These are phyloP conservation scores for Talaromyces sp. DNA, from an alignment of 2,329 filamentous ascomycete species.

Conservation along the genomic window DNA sequence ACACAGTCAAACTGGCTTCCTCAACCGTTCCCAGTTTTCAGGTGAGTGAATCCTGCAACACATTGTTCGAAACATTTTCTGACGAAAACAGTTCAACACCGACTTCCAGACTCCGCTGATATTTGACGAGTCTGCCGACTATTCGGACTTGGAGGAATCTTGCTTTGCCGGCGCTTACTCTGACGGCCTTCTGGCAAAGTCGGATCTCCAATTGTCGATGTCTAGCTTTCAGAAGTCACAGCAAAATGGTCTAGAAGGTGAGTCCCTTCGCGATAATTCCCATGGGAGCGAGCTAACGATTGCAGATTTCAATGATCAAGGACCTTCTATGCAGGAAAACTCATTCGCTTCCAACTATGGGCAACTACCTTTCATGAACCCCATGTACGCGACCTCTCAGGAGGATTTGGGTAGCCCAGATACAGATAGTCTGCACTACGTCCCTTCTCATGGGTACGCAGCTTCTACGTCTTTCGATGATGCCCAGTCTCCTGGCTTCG, in stretches of 20 bases:
- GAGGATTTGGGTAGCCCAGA: slow-evolving; percentile 43
- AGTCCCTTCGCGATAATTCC: slow-evolving; percentile 42
- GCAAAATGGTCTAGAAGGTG: slow-evolving; percentile 77
- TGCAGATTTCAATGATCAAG: slow-evolving; percentile 30
- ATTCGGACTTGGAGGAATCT: slow-evolving; percentile 47
- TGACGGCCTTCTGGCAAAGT: slow-evolving; percentile 55
- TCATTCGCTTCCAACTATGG: slow-evolving; percentile 41
- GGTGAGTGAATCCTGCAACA: slow-evolving; percentile 36
- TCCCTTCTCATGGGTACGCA: slow-evolving; percentile 39
- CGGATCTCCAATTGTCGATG: slow-evolving; percentile 70
- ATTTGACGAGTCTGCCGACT: slow-evolving; percentile 48
- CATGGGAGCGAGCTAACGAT: not conserved
- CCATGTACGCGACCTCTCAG: slow-evolving; percentile 43
- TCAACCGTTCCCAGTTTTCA: slow-evolving; percentile 47
- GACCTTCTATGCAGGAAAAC: slow-evolving; percentile 40
- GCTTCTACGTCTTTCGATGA: slow-evolving; percentile 55
- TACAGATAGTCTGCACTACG: slow-evolving; percentile 42
- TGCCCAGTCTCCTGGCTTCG: slow-evolving; percentile 66
- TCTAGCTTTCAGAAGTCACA: slow-evolving; percentile 77
- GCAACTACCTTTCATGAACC: slow-evolving; percentile 41
- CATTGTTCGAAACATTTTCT: slow-evolving; percentile 19
- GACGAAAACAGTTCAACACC: slow-evolving; percentile 38
- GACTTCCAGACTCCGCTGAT: slow-evolving; percentile 49
- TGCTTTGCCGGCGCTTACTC: slow-evolving; percentile 47
- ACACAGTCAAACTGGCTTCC: slow-evolving; percentile 52